Percentiles rank a stretch among this genome's conserved stretches.
These are phyloP conservation scores for Gamarada debralockiae DNA, from an alignment of 495 filamentous ascomycete genomes.

Conservation along the genomic window DNA sequence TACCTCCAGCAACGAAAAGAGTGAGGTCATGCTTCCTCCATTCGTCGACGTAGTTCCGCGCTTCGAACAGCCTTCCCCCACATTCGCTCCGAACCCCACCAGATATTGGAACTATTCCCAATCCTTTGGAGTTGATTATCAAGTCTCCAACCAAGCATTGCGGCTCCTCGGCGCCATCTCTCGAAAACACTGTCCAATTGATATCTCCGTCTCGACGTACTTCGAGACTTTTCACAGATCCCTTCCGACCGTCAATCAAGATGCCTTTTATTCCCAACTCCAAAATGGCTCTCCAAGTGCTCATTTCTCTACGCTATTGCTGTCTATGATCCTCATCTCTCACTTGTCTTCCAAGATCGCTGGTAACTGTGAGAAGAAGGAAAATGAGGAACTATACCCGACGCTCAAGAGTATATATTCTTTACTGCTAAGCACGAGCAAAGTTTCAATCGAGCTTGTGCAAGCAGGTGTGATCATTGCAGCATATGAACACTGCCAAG, in stretches of 20 bases:
- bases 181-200: constrained; percentile 2
- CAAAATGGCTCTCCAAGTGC: not conserved
- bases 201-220: not conserved
- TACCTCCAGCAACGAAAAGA: not conserved
- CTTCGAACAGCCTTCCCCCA: too few relatives aligned
- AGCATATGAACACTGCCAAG: constrained; percentile 17
- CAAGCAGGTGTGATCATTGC: constrained; percentile 17
- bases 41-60: not conserved
- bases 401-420: constrained; percentile 8
- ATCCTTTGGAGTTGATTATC: not conserved
- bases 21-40: not conserved
- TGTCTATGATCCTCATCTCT: constrained; percentile 10
- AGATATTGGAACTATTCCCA: too few relatives aligned
- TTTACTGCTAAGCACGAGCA: constrained; percentile 9
- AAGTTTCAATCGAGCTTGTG: constrained; percentile 9
- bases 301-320: constrained; percentile 12
- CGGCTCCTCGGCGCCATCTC: constrained; percentile 10
- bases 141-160: not conserved
- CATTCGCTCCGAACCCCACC: too few relatives aligned
- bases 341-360: not conserved
- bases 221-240: constrained; percentile 10
- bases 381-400: constrained; percentile 6
- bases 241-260: constrained; percentile 14
- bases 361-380: not conserved
- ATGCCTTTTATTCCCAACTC: constrained; percentile 4